Base-by-base conservation (phyloP, 2,329 filamentous ascomycete genomes). In the Colletotrichum kahawae region DNA sequence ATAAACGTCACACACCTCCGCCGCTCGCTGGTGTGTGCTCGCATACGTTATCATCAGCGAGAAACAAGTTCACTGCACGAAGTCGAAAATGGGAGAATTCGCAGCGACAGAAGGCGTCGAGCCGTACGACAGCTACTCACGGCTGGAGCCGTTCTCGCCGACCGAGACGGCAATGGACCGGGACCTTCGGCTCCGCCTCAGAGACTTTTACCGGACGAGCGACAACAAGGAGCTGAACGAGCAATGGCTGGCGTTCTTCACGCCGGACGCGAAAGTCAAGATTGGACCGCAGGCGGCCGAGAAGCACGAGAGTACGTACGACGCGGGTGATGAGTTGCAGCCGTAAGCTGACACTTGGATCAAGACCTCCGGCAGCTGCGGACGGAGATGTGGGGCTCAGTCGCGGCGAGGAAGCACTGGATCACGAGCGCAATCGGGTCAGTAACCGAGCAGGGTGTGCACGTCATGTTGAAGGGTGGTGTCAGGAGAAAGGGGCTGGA, bases 191-290 rank as follows among this genome's bases (percentile, higher is more conserved):
- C 73, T 75, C 69, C 69, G 73, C 56, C 64, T 76, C 18, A 73
- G 68, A 57, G 67, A 75, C 75, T 76, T 76, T 63, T 76, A 76
- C 38, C 75, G 75, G 24, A 71, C 68, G 18, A 76, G 75, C 63
- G 75, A 76, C 59, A 64, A 75, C 48, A 48, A 57, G 54, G 67
- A 67, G 9, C 27, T 60, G 12, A 63, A 71, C 48, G 71, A 76
- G 24, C 67, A 63, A 29, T 76, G 75, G 75, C 33, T 76, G 14
- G 60, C 67, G 2, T 76, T 67, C 63, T 76, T 71, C 67, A 75
- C 75, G 10, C 60, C 62, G 14, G 71, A 48, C 57, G 75, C 75
- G 7, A 76, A 27, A 4, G 75, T 59, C 48, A 76, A 71, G 31
- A 36, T 76, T 57, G 75, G 67, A 13, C 18, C 62, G 8, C 54